Evolutionary conservation across 768 basidiomycete species (phyloP).

Genomic region (Melanogaster broomeanus): DNA sequence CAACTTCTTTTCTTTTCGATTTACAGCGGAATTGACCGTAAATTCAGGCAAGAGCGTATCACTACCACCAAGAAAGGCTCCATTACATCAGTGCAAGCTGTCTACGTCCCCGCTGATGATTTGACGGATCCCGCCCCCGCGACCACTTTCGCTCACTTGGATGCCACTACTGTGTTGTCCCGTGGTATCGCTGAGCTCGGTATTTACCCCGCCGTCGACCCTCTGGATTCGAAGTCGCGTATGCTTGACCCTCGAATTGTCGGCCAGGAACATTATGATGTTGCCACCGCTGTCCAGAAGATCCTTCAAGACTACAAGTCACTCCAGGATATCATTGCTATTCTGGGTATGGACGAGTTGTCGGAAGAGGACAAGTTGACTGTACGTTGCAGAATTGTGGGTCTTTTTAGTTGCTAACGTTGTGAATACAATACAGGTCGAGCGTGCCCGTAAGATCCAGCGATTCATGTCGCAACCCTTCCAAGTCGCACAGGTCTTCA

Average conservation of each 20-base stretch:
- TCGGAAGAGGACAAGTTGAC: conserved; percentile 99
- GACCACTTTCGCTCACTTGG: conserved; percentile 99
- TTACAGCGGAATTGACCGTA: conserved; percentile 5
- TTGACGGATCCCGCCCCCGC: conserved; percentile 99
- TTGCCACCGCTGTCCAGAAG: conserved; percentile 96
- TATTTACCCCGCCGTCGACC: conserved; percentile 99
- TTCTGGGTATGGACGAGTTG: conserved; percentile 99
- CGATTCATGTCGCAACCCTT: conserved; percentile 99
- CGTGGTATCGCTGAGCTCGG: conserved; percentile 98
- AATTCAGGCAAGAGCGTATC: conserved; percentile 95
- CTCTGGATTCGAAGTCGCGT: conserved; percentile 98
- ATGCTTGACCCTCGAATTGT: conserved; percentile 99
- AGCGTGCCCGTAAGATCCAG: conserved; percentile 97
- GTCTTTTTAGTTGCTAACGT: conserved; percentile 4
- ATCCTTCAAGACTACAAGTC: conserved; percentile 97
- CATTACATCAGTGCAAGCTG: conserved; percentile 99
- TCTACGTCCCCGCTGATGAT: conserved; percentile 99
- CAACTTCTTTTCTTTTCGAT: neutral
- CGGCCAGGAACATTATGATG: conserved; percentile 91
- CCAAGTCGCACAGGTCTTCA: conserved; percentile 99
- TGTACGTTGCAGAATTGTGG: conserved; percentile 3
- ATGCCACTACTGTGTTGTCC: conserved; percentile 98
- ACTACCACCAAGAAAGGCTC: conserved; percentile 99
- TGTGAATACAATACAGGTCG: conserved; percentile 57
- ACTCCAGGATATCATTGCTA: conserved; percentile 99